Evolutionary conservation across 805 yeast genomes (phyloP), one percentile per base, ranked within the genome.

Genomic region (Hanseniaspora singularis): DNA sequence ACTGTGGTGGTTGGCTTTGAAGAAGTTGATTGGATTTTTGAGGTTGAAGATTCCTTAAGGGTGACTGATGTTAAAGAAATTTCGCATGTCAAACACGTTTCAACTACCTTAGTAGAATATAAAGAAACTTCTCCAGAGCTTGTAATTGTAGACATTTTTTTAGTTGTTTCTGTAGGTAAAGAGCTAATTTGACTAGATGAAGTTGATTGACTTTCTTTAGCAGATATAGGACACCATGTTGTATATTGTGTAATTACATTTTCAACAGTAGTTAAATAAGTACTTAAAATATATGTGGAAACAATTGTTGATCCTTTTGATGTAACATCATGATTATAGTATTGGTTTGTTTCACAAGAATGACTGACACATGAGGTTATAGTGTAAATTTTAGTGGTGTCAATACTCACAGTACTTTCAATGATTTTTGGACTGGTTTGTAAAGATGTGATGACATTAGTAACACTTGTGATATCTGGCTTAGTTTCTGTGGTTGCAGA

Each of bases 181-280:
- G n/a, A n/a, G n/a, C n/a, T n/a, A n/a, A n/a, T n/a, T n/a, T n/a
- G n/a, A n/a, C n/a, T n/a, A n/a, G n/a, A n/a, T n/a, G 28, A 26
- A 8, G 28, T 26, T 26, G 11, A 7, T 26, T 26, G 7, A 8
- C 10, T 26, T 8, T 7, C 7, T 26, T 7, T 26, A 8, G 28
- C 28, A 8, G 28, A 8, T 8, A 26, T 7, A 28, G 51, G 51
- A 28, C 49, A 44, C 49, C 49, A 44, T 3, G 49, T 43, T 12
- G 51, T 49, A 30, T 38, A 42, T 14, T 28, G 40, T 15, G 49
- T 49, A 12, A 43, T 19, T 11, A 15, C 22, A 16, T 38, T 43
- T 22, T 36, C 33, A 27, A 18, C 23, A 3, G 51, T 47, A 4
- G 19, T 36, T 5, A 26, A 12, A n/a, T 41, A 28, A 6, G 42